These are phyloP conservation scores for Trichoderma guizhouense DNA, from an alignment of 2,329 filamentous ascomycete genomes.

Conservation along the genomic window DNA sequence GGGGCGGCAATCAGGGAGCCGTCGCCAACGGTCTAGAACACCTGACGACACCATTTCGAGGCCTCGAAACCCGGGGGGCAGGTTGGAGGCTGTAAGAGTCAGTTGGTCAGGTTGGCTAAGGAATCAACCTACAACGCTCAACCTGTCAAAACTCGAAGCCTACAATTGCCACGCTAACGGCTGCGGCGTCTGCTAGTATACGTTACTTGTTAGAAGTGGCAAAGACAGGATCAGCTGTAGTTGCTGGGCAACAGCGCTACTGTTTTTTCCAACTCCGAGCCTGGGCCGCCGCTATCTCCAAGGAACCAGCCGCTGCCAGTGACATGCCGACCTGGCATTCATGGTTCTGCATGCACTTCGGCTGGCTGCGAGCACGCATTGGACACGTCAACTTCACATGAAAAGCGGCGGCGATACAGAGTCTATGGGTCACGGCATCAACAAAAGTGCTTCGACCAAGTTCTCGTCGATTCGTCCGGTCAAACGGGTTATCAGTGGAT, in stretches of 20 bases:
- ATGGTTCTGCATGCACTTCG: conserved; percentile 2
- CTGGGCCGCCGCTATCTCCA: neutral
- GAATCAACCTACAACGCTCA: neutral
- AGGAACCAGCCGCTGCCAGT: neutral
- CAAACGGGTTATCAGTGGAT: conserved; percentile 8
- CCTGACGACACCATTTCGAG: neutral
- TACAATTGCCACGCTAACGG: neutral
- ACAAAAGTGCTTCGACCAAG: neutral
- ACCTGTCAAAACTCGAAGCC: neutral
- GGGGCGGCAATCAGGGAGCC: neutral
- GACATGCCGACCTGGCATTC: neutral
- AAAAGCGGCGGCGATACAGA: neutral
- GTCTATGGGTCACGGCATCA: neutral
- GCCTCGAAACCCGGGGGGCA: neutral
- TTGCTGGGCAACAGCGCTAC: neutral
- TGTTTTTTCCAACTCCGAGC: neutral
- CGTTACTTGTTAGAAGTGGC: neutral
- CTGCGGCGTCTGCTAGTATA: neutral
- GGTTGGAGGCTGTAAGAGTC: neutral
- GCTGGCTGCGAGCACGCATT: neutral
- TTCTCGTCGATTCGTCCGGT: neutral
- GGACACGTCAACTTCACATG: neutral
- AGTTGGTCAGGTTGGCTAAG: neutral
- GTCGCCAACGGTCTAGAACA: neutral
- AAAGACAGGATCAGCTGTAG: neutral